A percentile compares a stretch with the other conserved stretches of the same genome.
Evolutionary conservation across 139 green algal species (phyloP).

Genomic region (Yamagishiella unicocca): DNA sequence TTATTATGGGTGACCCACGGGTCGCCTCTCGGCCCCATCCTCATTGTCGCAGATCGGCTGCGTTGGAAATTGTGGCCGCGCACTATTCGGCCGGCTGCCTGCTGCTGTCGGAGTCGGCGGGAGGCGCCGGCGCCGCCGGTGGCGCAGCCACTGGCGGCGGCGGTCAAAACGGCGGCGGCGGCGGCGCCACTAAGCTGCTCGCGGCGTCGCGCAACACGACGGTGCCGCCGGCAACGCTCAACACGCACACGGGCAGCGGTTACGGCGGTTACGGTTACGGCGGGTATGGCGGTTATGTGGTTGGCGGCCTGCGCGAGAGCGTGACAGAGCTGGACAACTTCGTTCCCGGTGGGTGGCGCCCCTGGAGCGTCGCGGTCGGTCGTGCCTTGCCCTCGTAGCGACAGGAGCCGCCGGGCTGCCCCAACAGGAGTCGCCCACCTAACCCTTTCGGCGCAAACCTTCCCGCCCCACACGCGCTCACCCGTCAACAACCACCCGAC

Average conservation of each 20-base stretch:
- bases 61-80: constrained; percentile 76
- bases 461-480: not conserved
- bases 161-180: not conserved
- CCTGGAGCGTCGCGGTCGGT: too few species aligned
- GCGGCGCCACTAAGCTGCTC: constrained; percentile 70
- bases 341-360: constrained; percentile 66
- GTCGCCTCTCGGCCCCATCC: too few species aligned
- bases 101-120: constrained; percentile 78
- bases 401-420: too few species aligned
- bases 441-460: too few species aligned
- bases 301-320: constrained; percentile 77
- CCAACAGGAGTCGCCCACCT: too few species aligned
- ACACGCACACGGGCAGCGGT: constrained; percentile 30
- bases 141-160: constrained; percentile 65
- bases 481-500: not conserved
- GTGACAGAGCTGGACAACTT: constrained; percentile 77
- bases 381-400: too few species aligned
- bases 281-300: constrained; percentile 38
- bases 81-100: constrained; percentile 74
- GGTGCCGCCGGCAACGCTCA: constrained; percentile 69
- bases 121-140: constrained; percentile 32
- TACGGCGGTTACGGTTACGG: not conserved
- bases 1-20: too few species aligned
- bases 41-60: not conserved
- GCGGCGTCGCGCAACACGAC: constrained; percentile 69